Conservation (phyloP, 1,284 basidiomycete genomes). For the Abortiporus biennis region DNA sequence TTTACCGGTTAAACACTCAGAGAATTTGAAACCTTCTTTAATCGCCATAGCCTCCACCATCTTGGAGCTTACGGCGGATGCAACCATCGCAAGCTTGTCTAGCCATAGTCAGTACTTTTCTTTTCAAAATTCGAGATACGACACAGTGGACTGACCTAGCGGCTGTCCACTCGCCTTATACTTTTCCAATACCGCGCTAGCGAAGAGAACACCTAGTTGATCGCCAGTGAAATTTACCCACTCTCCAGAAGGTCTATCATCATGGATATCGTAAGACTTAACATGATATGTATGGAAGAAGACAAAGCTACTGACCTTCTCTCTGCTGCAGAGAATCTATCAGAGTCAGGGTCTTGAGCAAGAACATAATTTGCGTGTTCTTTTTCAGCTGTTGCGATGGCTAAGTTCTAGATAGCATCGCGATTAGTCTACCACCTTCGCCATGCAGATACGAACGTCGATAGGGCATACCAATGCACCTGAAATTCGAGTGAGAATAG, state of each 20-base stretch:
- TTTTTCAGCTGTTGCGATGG: slow-evolving; percentile 52
- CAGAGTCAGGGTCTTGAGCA: slow-evolving; percentile 84
- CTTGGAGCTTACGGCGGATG: slow-evolving; percentile 84
- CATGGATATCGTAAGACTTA: not conserved
- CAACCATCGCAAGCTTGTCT: slow-evolving; percentile 76
- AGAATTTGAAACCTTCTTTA: slow-evolving; percentile 73
- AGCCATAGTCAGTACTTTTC: slow-evolving; percentile 7
- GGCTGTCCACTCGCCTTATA: slow-evolving; percentile 60
- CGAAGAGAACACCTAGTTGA: slow-evolving; percentile 76
- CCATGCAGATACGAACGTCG: not conserved
- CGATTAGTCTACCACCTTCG: not conserved
- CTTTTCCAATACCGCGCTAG: slow-evolving; percentile 48
- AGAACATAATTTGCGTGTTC: slow-evolving; percentile 56
- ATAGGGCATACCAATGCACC: slow-evolving; percentile 47
- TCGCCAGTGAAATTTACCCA: slow-evolving; percentile 82
- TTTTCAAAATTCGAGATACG: not conserved
- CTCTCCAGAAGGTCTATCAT: slow-evolving; percentile 39
- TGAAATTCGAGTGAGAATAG: slow-evolving; percentile 19
- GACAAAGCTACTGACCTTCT: slow-evolving; percentile 36
- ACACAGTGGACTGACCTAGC: slow-evolving; percentile 30
- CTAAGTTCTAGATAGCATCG: slow-evolving; percentile 51
- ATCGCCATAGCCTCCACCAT: slow-evolving; percentile 76
- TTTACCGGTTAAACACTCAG: slow-evolving; percentile 77
- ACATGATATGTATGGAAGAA: slow-evolving; percentile 1
- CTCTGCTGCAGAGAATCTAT: slow-evolving; percentile 80